These are phyloP conservation scores for Petunia hybrid DNA, from an alignment of 305 asterid species.

Conservation along the genomic window DNA sequence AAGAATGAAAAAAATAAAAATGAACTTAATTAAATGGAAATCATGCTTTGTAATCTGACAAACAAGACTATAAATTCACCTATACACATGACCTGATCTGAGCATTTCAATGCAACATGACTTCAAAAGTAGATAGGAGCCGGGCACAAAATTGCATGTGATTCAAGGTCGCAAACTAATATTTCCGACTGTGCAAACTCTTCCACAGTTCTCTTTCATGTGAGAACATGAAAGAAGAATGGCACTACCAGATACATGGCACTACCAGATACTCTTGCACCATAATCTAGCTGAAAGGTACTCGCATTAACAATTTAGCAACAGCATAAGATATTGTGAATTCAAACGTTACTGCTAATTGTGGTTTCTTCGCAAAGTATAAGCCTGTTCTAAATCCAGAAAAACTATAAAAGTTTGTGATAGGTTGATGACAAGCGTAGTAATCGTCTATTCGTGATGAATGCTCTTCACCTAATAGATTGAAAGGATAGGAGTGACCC, in stretches of 20 bases:
- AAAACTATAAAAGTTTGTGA: not conserved
- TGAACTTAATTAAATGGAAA: not conserved
- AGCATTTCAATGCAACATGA: constrained; percentile 13
- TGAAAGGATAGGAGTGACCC: not conserved
- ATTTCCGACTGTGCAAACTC: not conserved
- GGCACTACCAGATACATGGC: not conserved
- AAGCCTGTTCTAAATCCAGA: not conserved
- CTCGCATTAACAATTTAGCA: not conserved
- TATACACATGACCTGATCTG: not conserved
- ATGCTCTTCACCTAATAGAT: not conserved
- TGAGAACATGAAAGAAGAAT: constrained; percentile 13
- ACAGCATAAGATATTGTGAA: not conserved
- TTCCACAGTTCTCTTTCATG: not conserved
- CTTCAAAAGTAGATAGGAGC: not conserved
- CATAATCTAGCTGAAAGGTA: constrained; percentile 9
- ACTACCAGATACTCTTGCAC: not conserved
- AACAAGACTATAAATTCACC: constrained; percentile 16
- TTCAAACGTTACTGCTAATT: not conserved
- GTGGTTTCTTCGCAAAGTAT: not conserved
- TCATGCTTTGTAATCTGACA: not conserved
- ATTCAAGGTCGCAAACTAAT: constrained; percentile 4
- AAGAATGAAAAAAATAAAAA: not conserved
- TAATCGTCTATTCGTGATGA: not conserved
- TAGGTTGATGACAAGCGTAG: not conserved
- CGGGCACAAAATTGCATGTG: not conserved